Conservation (phyloP, 1,284 basidiomycete genomes). For the Pseudozyma pruni region DNA sequence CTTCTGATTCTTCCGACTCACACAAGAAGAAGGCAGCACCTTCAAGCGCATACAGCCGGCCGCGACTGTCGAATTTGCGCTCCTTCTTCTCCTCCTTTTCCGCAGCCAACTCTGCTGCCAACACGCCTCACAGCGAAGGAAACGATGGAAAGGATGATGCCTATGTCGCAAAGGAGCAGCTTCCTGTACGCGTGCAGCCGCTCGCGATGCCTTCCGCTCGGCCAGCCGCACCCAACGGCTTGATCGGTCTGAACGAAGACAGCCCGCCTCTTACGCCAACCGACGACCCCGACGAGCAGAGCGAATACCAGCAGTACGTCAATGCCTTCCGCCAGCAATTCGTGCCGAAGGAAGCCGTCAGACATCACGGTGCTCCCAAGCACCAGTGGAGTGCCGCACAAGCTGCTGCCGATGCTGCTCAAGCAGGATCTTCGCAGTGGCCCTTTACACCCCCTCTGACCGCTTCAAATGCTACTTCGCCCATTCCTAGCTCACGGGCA, state of each 20-base stretch:
- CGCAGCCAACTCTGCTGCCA: constrained; percentile 22
- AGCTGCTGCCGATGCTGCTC: constrained; percentile 49
- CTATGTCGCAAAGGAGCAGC: neutral
- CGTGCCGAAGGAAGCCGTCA: constrained; percentile 10
- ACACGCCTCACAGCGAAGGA: constrained; percentile 14
- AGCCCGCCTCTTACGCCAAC: constrained; percentile 61
- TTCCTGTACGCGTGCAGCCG: constrained; percentile 22
- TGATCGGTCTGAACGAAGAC: constrained; percentile 54
- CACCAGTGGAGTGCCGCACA: constrained; percentile 60
- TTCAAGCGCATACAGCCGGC: constrained; percentile 9
- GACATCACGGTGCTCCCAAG: constrained; percentile 34
- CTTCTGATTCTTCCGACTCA: constrained; percentile 24
- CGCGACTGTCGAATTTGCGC: constrained; percentile 32
- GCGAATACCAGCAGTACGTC: constrained; percentile 35
- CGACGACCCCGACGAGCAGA: constrained; percentile 42
- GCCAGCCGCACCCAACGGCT: constrained; percentile 43
- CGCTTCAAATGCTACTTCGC: constrained; percentile 35
- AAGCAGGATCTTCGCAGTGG: constrained; percentile 27
- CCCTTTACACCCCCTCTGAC: constrained; percentile 49
- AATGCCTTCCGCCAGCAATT: constrained; percentile 35
- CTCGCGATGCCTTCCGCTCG: constrained; percentile 61
- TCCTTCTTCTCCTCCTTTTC: constrained; percentile 54
- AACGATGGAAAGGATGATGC: no score
- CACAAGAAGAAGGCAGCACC: constrained; percentile 29
- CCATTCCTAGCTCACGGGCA: constrained; percentile 31